These are phyloP conservation scores for Sclerotinia nivalis DNA, from an alignment of 2,329 filamentous ascomycete genomes.

Conservation along the genomic window DNA sequence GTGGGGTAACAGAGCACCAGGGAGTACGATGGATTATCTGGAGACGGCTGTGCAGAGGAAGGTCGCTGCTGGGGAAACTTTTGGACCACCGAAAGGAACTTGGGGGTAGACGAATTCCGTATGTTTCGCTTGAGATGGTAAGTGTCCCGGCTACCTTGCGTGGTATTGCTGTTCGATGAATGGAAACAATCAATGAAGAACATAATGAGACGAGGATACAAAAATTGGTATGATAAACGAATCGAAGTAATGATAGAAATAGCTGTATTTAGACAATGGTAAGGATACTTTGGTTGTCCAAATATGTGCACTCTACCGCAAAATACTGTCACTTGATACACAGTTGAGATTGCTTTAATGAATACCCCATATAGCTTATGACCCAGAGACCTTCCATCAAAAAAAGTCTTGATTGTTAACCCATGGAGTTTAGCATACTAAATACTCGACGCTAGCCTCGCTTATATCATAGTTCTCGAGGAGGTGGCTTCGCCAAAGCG, in stretches of 20 bases:
- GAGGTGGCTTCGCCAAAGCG: background rate
- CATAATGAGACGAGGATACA: no score
- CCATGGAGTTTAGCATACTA: background rate
- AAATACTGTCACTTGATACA: no score
- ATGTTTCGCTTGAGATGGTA: background rate
- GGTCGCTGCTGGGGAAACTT: slow-evolving; percentile 27
- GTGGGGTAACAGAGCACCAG: slow-evolving; percentile 61
- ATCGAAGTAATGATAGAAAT: background rate
- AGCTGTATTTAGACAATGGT: background rate
- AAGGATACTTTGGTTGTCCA: background rate
- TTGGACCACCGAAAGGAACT: slow-evolving; percentile 27
- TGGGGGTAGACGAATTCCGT: background rate
- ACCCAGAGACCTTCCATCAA: background rate
- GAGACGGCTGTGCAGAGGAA: slow-evolving; percentile 29
- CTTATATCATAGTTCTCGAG: background rate
- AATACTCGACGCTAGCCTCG: background rate
- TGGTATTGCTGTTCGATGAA: background rate
- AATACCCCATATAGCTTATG: background rate
- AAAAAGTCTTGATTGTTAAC: background rate
- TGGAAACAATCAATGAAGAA: background rate
- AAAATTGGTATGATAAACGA: background rate
- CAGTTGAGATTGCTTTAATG: background rate
- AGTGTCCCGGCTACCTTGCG: background rate
- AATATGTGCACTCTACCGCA: background rate
- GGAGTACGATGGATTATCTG: slow-evolving; percentile 28